Conservation (phyloP, 148 eudicot genomes). For the Pharnaceum exiguum region DNA sequence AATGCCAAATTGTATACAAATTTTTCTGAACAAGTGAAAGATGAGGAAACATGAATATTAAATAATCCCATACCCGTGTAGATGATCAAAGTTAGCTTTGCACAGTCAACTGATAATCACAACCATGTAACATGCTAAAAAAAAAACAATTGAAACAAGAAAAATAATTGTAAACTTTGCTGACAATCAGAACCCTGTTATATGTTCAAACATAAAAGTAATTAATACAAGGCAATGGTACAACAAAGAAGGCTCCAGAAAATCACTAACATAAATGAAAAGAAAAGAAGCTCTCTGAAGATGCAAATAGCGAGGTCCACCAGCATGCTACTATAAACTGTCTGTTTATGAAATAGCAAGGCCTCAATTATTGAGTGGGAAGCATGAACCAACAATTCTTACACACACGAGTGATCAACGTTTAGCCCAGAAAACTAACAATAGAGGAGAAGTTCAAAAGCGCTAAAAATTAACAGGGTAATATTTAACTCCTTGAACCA, state of each 20-base stretch:
- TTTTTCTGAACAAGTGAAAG: too few relatives aligned
- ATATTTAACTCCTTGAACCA: too few relatives aligned
- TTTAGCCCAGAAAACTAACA: constrained; percentile 2
- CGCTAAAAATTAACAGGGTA: too few relatives aligned
- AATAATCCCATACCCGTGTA: constrained; percentile 8
- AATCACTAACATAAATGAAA: constrained; percentile 7
- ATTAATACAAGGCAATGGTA: neutral
- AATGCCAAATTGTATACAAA: neutral
- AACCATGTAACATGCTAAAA: neutral
- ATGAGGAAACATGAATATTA: too few relatives aligned
- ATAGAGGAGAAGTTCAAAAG: neutral
- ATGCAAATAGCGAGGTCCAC: neutral
- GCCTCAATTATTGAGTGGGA: constrained; percentile 15
- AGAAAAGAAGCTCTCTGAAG: constrained; percentile 6
- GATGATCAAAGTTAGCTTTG: neutral
- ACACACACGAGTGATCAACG: constrained; percentile 10
- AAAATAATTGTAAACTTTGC: neutral
- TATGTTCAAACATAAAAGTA: neutral
- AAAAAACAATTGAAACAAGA: neutral
- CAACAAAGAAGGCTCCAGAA: too few relatives aligned
- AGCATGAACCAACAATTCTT: constrained; percentile 11
- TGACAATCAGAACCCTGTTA: neutral
- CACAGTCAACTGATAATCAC: neutral
- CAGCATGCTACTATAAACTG: neutral
- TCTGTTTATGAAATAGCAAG: neutral